Base-by-base conservation (phyloP, 768 basidiomycete genomes). In the Rhodotorula graminis region DNA sequence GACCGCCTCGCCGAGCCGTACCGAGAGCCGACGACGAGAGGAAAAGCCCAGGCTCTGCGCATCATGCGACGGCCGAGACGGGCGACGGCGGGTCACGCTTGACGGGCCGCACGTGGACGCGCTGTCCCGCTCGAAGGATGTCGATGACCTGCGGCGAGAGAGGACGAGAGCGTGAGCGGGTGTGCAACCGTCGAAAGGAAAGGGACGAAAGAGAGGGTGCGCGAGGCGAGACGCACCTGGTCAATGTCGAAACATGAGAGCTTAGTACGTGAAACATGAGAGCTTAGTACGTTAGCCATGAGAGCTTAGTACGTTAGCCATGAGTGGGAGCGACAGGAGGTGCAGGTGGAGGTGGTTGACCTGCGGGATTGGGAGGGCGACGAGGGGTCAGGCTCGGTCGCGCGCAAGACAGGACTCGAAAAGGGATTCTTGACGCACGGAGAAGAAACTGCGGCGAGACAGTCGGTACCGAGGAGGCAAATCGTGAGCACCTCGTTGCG, bases 341-440 rank as follows among this genome's bases (percentile, higher is more conserved):
- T 76, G 75, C n/a, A 76, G 71, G 55, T 76, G 75, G 21, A 76
- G 71, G 58, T 76, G 75, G 37, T 37, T 37, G 37, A 37, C 37
- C 37, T 37, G 37, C 37, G 37, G 9, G 37, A 5, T 5, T 4
- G 37, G 37, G 37, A 37, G 37, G 37, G 4, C 37, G 37, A 37
- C 37, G 37, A 37, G 37, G 37, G 37, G 37, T 37, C 37, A 37
- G 37, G 5, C 37, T 37, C 37, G 9, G 37, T 9, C 37, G 4
- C 37, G 37, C 37, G 37, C 37, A 9, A 37, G 37, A 9, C 5
- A 37, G 37, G 37, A 37, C 9, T 9, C 4, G 37, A 37, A 37
- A 9, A 37, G 37, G 37, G 9, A 37, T 9, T n/a, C n/a, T 37
- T 9, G 37, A 47, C 70, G 70, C 15, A 75, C 74, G 9, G 74